A percentile compares a stretch with the other conserved stretches of the same genome.
These are phyloP conservation scores for Termitomyces sp. DNA, from an alignment of 768 basidiomycete species.

Conservation along the genomic window DNA sequence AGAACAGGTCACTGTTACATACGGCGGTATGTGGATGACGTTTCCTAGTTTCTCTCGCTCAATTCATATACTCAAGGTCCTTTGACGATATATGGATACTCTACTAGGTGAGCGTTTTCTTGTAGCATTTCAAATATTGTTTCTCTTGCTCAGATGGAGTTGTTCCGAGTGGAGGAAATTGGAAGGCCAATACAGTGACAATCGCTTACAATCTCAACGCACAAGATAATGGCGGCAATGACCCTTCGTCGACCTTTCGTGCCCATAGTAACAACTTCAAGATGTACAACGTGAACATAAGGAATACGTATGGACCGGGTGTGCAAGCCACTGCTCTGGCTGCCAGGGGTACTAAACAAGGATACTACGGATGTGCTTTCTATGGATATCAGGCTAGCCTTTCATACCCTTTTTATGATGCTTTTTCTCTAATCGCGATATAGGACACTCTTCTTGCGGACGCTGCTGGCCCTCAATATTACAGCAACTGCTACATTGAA, in stretches of 20 bases:
- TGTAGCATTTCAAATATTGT: background rate
- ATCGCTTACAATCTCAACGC: slow-evolving; percentile 25
- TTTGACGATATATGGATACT: slow-evolving; percentile 21
- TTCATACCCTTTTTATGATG: background rate
- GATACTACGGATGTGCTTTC: slow-evolving; percentile 21
- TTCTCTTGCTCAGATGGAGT: background rate
- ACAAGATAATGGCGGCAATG: slow-evolving; percentile 24
- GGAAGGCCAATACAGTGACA: slow-evolving; percentile 21
- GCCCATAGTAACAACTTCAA: slow-evolving; percentile 17
- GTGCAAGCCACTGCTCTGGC: slow-evolving; percentile 24
- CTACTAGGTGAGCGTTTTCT: slow-evolving; percentile 16
- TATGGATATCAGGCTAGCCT: slow-evolving; percentile 19
- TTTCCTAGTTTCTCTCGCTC: background rate
- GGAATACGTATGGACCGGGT: slow-evolving; percentile 22
- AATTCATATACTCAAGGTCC: slow-evolving; percentile 1
- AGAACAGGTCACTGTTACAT: slow-evolving; percentile 23
- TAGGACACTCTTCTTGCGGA: slow-evolving; percentile 24
- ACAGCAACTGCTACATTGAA: slow-evolving; percentile 25
- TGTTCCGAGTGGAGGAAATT: slow-evolving; percentile 15
- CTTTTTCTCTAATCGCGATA: background rate
- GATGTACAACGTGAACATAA: slow-evolving; percentile 23
- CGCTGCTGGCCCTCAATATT: slow-evolving; percentile 21
- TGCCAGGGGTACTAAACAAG: slow-evolving; percentile 18
- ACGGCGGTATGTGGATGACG: background rate
- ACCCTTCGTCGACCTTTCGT: slow-evolving; percentile 24